Evolutionary conservation across 2,329 filamentous ascomycete species (phyloP), one percentile per base, ranked within the genome.

Genomic region (Paraphoma sp.): DNA sequence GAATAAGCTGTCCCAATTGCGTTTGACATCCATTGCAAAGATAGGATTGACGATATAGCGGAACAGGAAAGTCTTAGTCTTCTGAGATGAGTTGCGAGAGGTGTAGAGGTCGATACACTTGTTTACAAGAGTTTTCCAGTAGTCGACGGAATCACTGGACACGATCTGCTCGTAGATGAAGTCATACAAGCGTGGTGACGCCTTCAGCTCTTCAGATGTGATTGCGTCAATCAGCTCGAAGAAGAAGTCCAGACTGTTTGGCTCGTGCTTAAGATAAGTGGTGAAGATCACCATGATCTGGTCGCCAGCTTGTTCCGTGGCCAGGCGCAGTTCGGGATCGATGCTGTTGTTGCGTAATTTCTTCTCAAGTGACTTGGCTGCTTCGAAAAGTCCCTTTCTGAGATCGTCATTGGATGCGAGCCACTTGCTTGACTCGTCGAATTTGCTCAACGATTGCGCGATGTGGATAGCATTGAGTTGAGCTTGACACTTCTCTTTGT

Each of bases 11-110:
- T 87, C 84, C 84, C 92, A 95, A 56, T 90, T 89, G 23, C 89
- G 87, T 86, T 95, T 94, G 40, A 97, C 89, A 77, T 99, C 95
- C 90, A 94, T 97, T 3, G 94, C 93, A 53, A 99, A 86, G 40
- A 98, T 96, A 0, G 95, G 96, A 69, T 98, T 99, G 63, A 97
- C 91, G 31, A 99, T 85, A 74, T 97, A 89, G 73, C 92, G 92
- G 72, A 99, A 88, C 36, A 96, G 82, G 75, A 97, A 99, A 50
- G 93, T 90, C 77, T 99, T 99, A 44, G 92, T 91, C 80, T 90
- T 93, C 76, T 97, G 95, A 0, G 90, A 88, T 11, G 89, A 91
- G 45, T 83, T 86, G 70, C 89, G 92, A 48, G 88, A 86, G 6
- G 91, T 89, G 74, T 97, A 99, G 0, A 93, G 82, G 54, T 98